phyloP scores from a whole-genome alignment of 2,329 filamentous ascomycete genomes.

The Colletotrichum sublineola region DNA sequence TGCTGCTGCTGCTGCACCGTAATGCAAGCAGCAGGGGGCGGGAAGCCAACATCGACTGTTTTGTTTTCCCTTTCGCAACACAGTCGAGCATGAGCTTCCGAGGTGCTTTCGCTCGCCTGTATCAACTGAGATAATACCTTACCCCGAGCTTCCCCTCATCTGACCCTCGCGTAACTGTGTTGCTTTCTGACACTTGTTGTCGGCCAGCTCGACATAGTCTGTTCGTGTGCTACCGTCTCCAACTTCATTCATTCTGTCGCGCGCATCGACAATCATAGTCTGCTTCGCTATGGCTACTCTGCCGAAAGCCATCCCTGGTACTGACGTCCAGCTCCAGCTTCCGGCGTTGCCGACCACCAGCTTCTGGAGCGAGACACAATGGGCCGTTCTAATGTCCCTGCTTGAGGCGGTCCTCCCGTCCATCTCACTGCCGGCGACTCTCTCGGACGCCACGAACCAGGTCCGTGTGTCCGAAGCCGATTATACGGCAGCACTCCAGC shows the following conservation, averaged over 20 bases:
- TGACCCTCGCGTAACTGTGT: background rate
- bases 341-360: constrained; percentile 45
- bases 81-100: constrained; percentile 42
- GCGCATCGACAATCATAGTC: background rate
- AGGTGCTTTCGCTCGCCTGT: constrained; percentile 25
- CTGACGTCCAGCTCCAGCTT: constrained; percentile 22
- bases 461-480: constrained; percentile 63
- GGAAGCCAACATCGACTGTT: constrained; percentile 24
- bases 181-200: constrained; percentile 4
- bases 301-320: constrained; percentile 18
- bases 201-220: background rate
- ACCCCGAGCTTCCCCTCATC: constrained; percentile 27
- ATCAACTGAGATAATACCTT: constrained; percentile 28
- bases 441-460: constrained; percentile 56
- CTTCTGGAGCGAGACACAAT: constrained; percentile 64
- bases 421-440: constrained; percentile 59
- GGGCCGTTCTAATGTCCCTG: constrained; percentile 66
- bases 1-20: constrained; percentile 15
- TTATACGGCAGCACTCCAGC: constrained; percentile 61
- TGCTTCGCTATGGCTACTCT: constrained; percentile 25
- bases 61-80: constrained; percentile 8
- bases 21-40: constrained; percentile 36
- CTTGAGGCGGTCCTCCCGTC: constrained; percentile 73
- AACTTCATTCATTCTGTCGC: background rate
- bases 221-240: background rate